Base-by-base conservation (phyloP, 768 basidiomycete genomes). In the Amanita exitialis region DNA sequence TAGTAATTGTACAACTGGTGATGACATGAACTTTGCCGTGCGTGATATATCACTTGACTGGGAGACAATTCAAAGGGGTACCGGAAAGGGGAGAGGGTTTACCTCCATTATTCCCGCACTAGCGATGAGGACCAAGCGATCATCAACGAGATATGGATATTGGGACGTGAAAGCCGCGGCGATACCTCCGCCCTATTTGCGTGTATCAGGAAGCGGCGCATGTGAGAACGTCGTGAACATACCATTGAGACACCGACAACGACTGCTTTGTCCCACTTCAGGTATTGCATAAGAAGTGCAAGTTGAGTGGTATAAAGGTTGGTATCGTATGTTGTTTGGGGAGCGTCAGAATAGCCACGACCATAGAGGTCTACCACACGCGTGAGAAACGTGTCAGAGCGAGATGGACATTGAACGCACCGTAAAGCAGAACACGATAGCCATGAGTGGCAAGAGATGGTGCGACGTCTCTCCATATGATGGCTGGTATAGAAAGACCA, bases 281-380 rank as follows among this genome's bases (percentile, higher is more conserved):
- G 63, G 55, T 89, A 78, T 55, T 90, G 88, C 75, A 91, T 77
- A 44, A 91, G 76, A 5, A 90, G 73, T 0, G 89, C 89, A n/a
- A 91, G 82, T 58, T 90, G 88, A 0, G 79, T 80, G 0, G 80
- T 79, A 60, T 83, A 83, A 3, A 91, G 69, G 4, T 71, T 66
- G 1, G 77, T 66, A 55, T 86, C 75, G 62, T 90, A 87, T 3
- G 74, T 77, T 13, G 75, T 78, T 18, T 80, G 74, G 0, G 88
- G 88, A 1, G 87, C 86, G 51, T 86, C 87, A 1, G 86, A 87
- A 64, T 90, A 91, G 4, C 88, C 88, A 35, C 88, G 76, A 10
- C 87, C 89, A 53, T 87, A 89, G 16, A 90, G 69, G 66, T 91
- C 88, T 88, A 53, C 13, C 16, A 45, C 25, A 35, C 39, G 37